These are phyloP conservation scores for Agapanthus africanus DNA, from an alignment of 106 monocot genomes.

Conservation along the genomic window DNA sequence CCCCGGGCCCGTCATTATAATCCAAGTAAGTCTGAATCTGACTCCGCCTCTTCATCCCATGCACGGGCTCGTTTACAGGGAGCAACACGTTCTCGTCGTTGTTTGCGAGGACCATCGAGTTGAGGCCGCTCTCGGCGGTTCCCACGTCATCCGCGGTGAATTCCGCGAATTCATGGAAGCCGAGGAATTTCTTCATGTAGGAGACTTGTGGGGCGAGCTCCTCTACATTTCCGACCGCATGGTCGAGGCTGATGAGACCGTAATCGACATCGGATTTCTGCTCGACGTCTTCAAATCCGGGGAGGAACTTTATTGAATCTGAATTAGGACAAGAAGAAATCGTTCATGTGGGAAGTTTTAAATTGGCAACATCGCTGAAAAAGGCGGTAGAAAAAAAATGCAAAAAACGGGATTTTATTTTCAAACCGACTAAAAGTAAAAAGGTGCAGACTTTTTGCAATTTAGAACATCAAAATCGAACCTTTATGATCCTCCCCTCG, in stretches of 20 bases:
- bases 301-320: constrained; percentile 47
- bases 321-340: constrained; percentile 12
- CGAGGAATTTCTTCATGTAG: constrained; percentile 60
- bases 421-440: no score
- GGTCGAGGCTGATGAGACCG: constrained; percentile 65
- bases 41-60: constrained; percentile 65
- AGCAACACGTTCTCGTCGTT: constrained; percentile 76
- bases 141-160: constrained; percentile 86
- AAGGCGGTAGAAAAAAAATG: neutral
- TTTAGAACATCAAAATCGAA: no score
- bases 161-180: constrained; percentile 95
- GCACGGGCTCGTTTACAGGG: constrained; percentile 80
- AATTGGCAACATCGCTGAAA: neutral
- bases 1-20: constrained; percentile 67
- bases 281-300: constrained; percentile 59
- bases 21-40: constrained; percentile 94
- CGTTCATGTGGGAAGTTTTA: neutral
- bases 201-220: constrained; percentile 32
- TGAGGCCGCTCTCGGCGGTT: constrained; percentile 84
- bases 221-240: constrained; percentile 83
- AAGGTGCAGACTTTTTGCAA: no score
- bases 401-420: no score
- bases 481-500: no score
- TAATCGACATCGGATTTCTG: constrained; percentile 15
- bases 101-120: constrained; percentile 85